Evolutionary conservation across 192 early-diverging fungal genomes (phyloP).

Genomic region (Geranomyces michiganensis): DNA sequence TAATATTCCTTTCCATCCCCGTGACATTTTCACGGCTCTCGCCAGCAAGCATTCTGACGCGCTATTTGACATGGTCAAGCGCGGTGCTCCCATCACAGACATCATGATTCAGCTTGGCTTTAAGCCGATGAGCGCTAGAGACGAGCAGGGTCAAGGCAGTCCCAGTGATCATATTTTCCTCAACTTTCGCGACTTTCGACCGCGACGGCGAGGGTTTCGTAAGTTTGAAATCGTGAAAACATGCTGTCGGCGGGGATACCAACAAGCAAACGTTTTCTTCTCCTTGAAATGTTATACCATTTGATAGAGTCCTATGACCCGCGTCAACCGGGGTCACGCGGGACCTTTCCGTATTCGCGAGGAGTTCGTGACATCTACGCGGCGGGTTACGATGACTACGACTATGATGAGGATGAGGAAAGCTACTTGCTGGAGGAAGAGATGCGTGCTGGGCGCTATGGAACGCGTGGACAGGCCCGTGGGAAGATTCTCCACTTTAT

Average conservation of each 20-base stretch:
- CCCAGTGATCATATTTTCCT: neutral
- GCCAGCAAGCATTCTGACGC: slow-evolving; percentile 28
- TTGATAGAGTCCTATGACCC: neutral
- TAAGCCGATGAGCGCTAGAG: neutral
- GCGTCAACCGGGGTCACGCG: neutral
- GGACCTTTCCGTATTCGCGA: neutral
- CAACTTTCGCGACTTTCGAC: neutral
- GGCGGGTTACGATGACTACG: slow-evolving; percentile 12
- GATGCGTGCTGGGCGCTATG: slow-evolving; percentile 7
- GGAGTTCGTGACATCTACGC: slow-evolving; percentile 16
- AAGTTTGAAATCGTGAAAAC: neutral
- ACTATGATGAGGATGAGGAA: slow-evolving; percentile 23
- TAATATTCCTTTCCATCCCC: slow-evolving; percentile 50
- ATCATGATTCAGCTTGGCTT: slow-evolving; percentile 46
- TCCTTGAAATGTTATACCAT: too few species aligned
- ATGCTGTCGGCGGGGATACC: too few species aligned
- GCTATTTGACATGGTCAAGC: slow-evolving; percentile 33
- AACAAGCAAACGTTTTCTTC: too few species aligned
- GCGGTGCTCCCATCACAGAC: slow-evolving; percentile 43
- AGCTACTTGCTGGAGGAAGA: slow-evolving; percentile 23
- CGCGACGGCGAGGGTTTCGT: slow-evolving; percentile 4
- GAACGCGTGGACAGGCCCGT: slow-evolving; percentile 12
- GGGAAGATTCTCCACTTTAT: slow-evolving; percentile 61
- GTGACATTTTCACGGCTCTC: slow-evolving; percentile 53
- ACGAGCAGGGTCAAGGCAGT: neutral